phyloP scores from a whole-genome alignment of 2,329 filamentous ascomycete species.

The Hypoxylon sp. region DNA sequence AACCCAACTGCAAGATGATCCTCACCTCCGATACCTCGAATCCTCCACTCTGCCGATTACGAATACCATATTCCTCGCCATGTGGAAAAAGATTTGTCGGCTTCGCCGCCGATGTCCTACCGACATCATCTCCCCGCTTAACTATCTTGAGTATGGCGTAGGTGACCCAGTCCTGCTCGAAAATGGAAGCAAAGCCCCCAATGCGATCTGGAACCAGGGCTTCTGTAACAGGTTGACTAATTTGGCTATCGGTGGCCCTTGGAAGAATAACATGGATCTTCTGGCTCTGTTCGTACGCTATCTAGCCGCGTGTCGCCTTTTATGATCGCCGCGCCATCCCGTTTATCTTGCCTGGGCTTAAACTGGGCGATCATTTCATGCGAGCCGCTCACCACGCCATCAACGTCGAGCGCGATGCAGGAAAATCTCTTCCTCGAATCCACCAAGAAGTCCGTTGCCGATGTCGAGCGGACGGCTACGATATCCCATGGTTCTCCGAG shows the following conservation, averaged over 20 bases:
- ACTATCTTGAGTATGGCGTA: conserved; percentile 3
- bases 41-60: background rate
- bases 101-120: background rate
- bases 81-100: conserved; percentile 8
- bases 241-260: conserved; percentile 8
- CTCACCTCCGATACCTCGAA: background rate
- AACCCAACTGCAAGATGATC: background rate
- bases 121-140: background rate
- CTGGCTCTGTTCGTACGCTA: conserved; percentile 15
- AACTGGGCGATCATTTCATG: background rate
- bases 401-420: background rate
- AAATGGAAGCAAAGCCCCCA: background rate
- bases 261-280: background rate
- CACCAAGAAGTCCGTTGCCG: background rate
- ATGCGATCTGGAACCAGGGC: conserved; percentile 1
- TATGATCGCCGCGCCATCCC: conserved; percentile 10
- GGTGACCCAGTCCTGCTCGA: background rate
- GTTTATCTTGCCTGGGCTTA: background rate
- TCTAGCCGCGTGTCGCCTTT: conserved; percentile 8
- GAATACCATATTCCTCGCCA: background rate
- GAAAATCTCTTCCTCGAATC: background rate
- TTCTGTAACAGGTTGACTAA: conserved; percentile 6
- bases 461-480: background rate
- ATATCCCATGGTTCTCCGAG: conserved; percentile 3
- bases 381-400: background rate